phyloP scores from a whole-genome alignment of 2,329 filamentous ascomycete species.

The Trichocomaceae sp. region DNA sequence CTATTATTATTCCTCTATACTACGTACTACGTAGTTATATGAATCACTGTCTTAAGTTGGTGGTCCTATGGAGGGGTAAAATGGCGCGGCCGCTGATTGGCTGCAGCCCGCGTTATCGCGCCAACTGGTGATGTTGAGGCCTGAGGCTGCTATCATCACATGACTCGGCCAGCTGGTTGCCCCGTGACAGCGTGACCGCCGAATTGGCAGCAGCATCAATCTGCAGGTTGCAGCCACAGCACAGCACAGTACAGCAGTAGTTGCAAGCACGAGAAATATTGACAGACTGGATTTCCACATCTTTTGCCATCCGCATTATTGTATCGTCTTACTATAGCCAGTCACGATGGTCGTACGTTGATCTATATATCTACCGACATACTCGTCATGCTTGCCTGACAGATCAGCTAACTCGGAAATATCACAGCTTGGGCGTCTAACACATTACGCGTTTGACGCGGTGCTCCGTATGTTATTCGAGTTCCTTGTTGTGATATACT shows the following conservation, averaged over 20 bases:
- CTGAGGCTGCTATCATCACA: conserved; percentile 1
- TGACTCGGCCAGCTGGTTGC: conserved; percentile 4
- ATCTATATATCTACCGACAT: not conserved
- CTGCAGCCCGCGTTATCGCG: not conserved
- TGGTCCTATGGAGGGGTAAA: not conserved
- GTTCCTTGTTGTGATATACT: not conserved
- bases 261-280: not conserved
- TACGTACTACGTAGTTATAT: too few species aligned
- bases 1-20: too few species aligned
- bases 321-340: not conserved
- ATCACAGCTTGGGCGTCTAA: conserved; percentile 80
- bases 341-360: conserved; percentile 42
- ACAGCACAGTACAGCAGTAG: too few species aligned
- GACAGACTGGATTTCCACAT: not conserved
- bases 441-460: conserved; percentile 94
- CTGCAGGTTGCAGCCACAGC: not conserved
- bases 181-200: conserved; percentile 9
- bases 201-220: not conserved
- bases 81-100: not conserved
- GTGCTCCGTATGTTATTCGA: conserved; percentile 64
- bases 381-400: not conserved
- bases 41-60: too few species aligned
- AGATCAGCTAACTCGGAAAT: not conserved
- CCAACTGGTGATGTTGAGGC: not conserved
- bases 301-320: not conserved